Evolutionary conservation across 495 filamentous ascomycete genomes (phyloP).

Genomic region (Opeltia flavorubescens): DNA sequence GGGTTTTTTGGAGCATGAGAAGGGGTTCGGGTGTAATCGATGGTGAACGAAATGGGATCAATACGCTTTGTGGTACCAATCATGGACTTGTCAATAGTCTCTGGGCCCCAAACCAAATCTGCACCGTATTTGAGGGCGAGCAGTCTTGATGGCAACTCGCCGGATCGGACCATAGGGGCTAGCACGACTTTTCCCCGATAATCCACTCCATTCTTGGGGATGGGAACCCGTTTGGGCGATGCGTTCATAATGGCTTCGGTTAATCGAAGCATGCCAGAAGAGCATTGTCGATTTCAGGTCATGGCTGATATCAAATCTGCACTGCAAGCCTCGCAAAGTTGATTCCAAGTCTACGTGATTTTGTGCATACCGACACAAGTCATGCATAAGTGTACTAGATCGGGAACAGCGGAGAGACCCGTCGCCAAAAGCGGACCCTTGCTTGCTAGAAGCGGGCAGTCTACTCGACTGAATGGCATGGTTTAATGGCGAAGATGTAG

Average conservation of each 20-base stretch:
- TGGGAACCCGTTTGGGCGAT: slow-evolving; percentile 52
- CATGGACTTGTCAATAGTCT: slow-evolving; percentile 81
- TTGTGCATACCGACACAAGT: too few species aligned
- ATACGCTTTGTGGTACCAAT: slow-evolving; percentile 68
- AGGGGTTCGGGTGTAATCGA: slow-evolving; percentile 69
- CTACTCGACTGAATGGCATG: too few species aligned
- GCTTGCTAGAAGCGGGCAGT: too few species aligned
- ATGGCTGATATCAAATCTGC: too few species aligned
- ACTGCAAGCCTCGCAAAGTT: too few species aligned
- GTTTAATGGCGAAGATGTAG: too few species aligned
- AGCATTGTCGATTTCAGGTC: too few species aligned
- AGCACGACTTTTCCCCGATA: slow-evolving; percentile 87
- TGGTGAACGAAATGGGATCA: slow-evolving; percentile 56
- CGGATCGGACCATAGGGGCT: slow-evolving; percentile 92
- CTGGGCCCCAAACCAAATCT: slow-evolving; percentile 93
- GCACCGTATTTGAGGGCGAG: slow-evolving; percentile 86
- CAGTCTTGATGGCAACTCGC: slow-evolving; percentile 81
- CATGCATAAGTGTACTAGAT: too few species aligned
- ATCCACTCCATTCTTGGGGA: slow-evolving; percentile 79
- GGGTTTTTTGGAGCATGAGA: slow-evolving; percentile 45
- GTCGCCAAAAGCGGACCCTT: too few species aligned
- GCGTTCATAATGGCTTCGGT: slow-evolving; percentile 41
- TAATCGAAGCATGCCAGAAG: slow-evolving; percentile 28
- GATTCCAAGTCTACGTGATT: too few species aligned
- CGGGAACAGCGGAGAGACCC: too few species aligned